A percentile compares a stretch with the other conserved stretches of the same genome.
phyloP scores from a whole-genome alignment of 1,284 basidiomycete genomes.

The Schizopora paradoxa region DNA sequence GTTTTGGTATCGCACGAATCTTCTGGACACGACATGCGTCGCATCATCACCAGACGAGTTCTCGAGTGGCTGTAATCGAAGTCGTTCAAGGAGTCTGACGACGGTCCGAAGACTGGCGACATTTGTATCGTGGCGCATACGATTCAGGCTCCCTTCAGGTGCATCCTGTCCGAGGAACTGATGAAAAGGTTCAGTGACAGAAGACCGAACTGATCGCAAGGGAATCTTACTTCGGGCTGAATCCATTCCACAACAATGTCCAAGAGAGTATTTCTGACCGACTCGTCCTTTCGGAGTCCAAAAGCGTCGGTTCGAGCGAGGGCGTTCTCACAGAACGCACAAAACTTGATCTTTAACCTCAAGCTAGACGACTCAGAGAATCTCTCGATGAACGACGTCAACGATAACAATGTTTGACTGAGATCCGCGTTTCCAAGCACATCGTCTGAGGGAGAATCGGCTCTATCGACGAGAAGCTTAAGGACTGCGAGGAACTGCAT shows the following conservation, averaged over 20 bases:
- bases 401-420: constrained; percentile 54
- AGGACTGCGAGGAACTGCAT: constrained; percentile 66
- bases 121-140: constrained; percentile 60
- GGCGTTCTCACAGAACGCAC: constrained; percentile 64
- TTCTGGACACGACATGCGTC: constrained; percentile 63
- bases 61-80: constrained; percentile 64
- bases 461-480: constrained; percentile 72
- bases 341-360: constrained; percentile 74
- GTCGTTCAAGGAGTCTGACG: constrained; percentile 71
- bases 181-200: constrained; percentile 19
- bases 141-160: too few species aligned
- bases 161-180: constrained; percentile 10
- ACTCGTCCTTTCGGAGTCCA: constrained; percentile 60
- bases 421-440: constrained; percentile 63
- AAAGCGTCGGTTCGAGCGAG: constrained; percentile 59
- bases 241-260: constrained; percentile 79
- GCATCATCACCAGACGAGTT: constrained; percentile 56
- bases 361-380: constrained; percentile 50
- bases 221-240: constrained; percentile 39
- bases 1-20: constrained; percentile 74
- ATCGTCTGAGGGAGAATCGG: constrained; percentile 53
- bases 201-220: neutral
- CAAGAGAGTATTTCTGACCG: constrained; percentile 63
- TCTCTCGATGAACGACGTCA: constrained; percentile 64
- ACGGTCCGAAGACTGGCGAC: constrained; percentile 64